phyloP scores from a whole-genome alignment of 2,329 filamentous ascomycete genomes.

The Raffaelea albimanens region DNA sequence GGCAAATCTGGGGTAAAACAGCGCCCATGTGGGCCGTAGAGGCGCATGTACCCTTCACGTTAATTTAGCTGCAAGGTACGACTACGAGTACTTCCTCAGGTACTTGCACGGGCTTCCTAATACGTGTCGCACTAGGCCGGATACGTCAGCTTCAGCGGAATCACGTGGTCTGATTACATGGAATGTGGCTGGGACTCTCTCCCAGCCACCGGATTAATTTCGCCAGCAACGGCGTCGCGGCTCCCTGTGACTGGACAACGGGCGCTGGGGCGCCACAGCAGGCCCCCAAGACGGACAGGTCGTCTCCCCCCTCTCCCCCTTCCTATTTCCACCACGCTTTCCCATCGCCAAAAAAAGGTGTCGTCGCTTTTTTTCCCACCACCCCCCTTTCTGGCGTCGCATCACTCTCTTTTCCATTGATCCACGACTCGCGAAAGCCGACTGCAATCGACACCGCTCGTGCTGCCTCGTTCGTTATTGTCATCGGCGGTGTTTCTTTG shows the following conservation, averaged over 20 bases:
- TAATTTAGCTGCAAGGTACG: background rate
- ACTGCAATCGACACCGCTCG: background rate
- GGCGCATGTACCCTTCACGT: background rate
- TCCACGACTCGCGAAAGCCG: background rate
- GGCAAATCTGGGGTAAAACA: no score
- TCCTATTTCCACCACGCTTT: background rate
- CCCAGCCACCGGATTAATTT: conserved; percentile 18
- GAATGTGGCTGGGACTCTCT: conserved; percentile 8
- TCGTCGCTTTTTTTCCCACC: background rate
- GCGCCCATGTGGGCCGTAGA: no score
- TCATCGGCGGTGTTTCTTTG: background rate
- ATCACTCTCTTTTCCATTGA: background rate
- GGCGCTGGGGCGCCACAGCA: background rate
- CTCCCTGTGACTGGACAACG: conserved; percentile 4
- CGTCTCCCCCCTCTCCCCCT: background rate
- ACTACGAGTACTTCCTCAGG: no score
- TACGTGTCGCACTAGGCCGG: no score
- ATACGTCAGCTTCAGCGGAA: no score
- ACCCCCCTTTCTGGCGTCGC: background rate
- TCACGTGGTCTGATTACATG: no score
- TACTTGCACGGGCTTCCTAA: no score
- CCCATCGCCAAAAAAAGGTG: background rate
- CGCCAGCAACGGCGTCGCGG: background rate
- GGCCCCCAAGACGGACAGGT: background rate
- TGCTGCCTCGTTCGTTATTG: background rate